Base-by-base conservation (phyloP, 345 rosid genomes). In the Carallia pectinifolia region DNA sequence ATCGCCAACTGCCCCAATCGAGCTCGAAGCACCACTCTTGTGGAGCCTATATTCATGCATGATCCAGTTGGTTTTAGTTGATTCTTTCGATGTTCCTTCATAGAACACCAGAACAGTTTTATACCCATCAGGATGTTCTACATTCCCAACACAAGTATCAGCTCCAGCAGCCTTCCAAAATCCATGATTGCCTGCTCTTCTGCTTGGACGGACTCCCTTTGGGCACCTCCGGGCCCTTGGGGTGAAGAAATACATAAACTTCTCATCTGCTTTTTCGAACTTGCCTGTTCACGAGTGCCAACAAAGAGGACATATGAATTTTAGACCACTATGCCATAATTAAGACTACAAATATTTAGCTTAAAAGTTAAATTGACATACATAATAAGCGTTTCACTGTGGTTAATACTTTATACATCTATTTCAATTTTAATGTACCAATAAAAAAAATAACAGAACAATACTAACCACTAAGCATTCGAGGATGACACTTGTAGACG, bases 111-210 rank as follows among this genome's bases (percentile, higher is more conserved):
- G 61, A 16, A 62, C 6, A 37, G 9, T 62, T 38, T 53, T 71
- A 1, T 19, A 16, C n/a, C 67, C 52, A 0, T 7, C 13, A 1
- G 6, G 19, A 19, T 5, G 18, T 6, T 17, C 16, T 6, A 37
- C 27, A 40, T n/a, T 3, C 3, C 7, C 7, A 7, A 71, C 29
- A 0, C 27, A 1, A 3, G 52, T 54, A 13, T 53, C 67, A 9
- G 27, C 17, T 39, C 61, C 67, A 15, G 74, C 62, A 13, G 74
- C 54, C 52, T 71, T 71, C 74, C 74, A 71, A 18, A 40, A 71
- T 37, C 74, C 74, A 33, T 47, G 27, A 16, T 33, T 4, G 34
- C 12, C 17, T 19, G 61, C 74, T 48, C 31, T 34, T 38, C 67
- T 31, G 38, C 62, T 37, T 1, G 53, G 67, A 6, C 67, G 9